Conservation (phyloP, 192 early-diverging fungal species). For the Backusella parvicylindrica region DNA sequence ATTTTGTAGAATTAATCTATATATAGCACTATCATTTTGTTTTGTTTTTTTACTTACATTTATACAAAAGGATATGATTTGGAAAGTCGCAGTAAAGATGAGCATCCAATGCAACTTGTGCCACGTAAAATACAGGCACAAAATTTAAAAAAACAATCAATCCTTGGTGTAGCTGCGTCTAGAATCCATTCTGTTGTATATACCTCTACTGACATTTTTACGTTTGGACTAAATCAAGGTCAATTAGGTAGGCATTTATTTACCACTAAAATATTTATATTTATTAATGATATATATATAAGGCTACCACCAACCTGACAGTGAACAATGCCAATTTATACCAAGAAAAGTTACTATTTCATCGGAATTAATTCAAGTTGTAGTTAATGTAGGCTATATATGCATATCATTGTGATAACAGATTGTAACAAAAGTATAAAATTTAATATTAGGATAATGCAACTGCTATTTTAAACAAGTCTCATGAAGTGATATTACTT, state of each 20-base stretch:
- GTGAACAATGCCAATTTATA: slow-evolving; percentile 43
- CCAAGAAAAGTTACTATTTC: slow-evolving; percentile 64
- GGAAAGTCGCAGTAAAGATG: slow-evolving; percentile 19
- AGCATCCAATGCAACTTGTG: slow-evolving; percentile 35
- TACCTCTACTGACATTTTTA: slow-evolving; percentile 55
- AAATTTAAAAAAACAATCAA: slow-evolving; percentile 45
- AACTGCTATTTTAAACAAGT: slow-evolving; percentile 56
- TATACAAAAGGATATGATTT: slow-evolving; percentile 31
- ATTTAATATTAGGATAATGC: slow-evolving; percentile 45
- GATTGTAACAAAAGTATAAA: background rate
- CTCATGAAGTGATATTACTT: slow-evolving; percentile 59
- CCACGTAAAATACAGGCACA: slow-evolving; percentile 53
- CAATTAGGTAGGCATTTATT: slow-evolving; percentile 54
- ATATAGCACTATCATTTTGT: too few relatives aligned
- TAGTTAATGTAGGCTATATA: slow-evolving; percentile 44
- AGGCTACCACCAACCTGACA: slow-evolving; percentile 19
- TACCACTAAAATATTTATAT: background rate
- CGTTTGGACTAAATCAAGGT: slow-evolving; percentile 69
- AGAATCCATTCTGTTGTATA: slow-evolving; percentile 64
- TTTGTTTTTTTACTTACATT: background rate
- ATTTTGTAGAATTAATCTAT: background rate
- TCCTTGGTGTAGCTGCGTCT: slow-evolving; percentile 62
- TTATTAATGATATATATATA: background rate
- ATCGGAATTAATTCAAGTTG: slow-evolving; percentile 46
- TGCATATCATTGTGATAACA: background rate